Conservation (phyloP, 179 eudicot species). For the Silene noctiflora region DNA sequence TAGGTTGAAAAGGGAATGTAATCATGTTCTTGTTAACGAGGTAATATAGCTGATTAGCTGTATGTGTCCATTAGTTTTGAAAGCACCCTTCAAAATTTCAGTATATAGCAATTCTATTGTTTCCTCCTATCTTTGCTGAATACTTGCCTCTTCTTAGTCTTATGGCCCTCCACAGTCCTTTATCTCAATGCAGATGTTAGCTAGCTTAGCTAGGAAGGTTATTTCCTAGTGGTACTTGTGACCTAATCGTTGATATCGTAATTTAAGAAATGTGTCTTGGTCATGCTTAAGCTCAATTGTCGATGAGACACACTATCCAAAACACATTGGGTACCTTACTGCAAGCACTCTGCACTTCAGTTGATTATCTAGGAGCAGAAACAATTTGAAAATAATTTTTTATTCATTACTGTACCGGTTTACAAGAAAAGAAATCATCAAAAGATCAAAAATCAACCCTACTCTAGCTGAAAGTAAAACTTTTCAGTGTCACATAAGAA, state of each 20-base stretch:
- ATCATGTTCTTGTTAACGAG: slow-evolving; percentile 5
- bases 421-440: not conserved
- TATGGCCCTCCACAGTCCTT: not conserved
- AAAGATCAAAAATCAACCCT: slow-evolving; percentile 1
- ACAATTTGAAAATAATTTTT: not conserved
- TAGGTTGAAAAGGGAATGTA: slow-evolving; percentile 11
- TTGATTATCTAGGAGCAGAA: slow-evolving; percentile 23
- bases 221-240: not conserved
- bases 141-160: not conserved
- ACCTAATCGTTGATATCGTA: too few relatives aligned
- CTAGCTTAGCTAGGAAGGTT: not conserved
- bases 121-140: not conserved
- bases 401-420: slow-evolving; percentile 2
- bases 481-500: slow-evolving; percentile 10
- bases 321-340: not conserved
- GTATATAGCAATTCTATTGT: not conserved
- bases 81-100: not conserved
- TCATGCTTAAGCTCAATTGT: not conserved
- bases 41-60: not conserved
- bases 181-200: not conserved
- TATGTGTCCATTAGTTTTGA: not conserved
- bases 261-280: not conserved
- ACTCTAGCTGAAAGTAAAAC: not conserved
- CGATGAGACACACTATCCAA: not conserved
- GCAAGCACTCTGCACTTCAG: slow-evolving; percentile 16